A percentile compares a stretch with the other conserved stretches of the same genome.
Conservation (phyloP, 768 basidiomycete genomes). For the Trametes cubensis region DNA sequence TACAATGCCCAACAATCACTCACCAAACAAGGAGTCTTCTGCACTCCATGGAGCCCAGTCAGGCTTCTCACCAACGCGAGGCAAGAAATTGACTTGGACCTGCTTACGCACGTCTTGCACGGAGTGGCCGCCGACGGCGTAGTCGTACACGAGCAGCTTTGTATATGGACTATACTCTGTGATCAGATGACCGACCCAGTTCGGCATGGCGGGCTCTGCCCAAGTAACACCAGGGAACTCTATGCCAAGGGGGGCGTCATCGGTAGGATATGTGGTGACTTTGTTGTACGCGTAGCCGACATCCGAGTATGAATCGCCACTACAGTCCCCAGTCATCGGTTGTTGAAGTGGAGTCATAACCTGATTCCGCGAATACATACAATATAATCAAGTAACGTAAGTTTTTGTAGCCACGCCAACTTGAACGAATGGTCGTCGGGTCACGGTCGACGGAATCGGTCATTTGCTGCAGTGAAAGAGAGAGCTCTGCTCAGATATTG, state of each 20-base stretch:
- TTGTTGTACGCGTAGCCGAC: slow-evolving; percentile 32
- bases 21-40: slow-evolving; percentile 33
- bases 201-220: slow-evolving; percentile 50
- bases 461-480: no score
- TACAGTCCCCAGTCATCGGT: slow-evolving; percentile 28
- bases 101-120: slow-evolving; percentile 47
- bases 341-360: neutral
- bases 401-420: slow-evolving; percentile 48
- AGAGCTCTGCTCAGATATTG: no score
- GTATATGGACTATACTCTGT: slow-evolving; percentile 35
- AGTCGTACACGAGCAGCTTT: slow-evolving; percentile 57
- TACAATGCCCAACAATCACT: neutral
- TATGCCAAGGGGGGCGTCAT: slow-evolving; percentile 50
- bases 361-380: slow-evolving; percentile 40
- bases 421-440: slow-evolving; percentile 11
- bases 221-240: slow-evolving; percentile 53
- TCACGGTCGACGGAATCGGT: neutral
- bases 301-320: slow-evolving; percentile 64
- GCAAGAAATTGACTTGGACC: slow-evolving; percentile 43
- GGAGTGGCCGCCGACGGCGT: slow-evolving; percentile 56
- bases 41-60: slow-evolving; percentile 31
- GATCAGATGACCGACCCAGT: slow-evolving; percentile 67
- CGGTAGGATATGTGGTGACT: slow-evolving; percentile 37
- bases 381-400: slow-evolving; percentile 54
- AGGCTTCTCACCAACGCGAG: slow-evolving; percentile 31